Evolutionary conservation across 306 rosid genomes (phyloP), one percentile per base, ranked within the genome.

Genomic region (Trifolium fragiferum): DNA sequence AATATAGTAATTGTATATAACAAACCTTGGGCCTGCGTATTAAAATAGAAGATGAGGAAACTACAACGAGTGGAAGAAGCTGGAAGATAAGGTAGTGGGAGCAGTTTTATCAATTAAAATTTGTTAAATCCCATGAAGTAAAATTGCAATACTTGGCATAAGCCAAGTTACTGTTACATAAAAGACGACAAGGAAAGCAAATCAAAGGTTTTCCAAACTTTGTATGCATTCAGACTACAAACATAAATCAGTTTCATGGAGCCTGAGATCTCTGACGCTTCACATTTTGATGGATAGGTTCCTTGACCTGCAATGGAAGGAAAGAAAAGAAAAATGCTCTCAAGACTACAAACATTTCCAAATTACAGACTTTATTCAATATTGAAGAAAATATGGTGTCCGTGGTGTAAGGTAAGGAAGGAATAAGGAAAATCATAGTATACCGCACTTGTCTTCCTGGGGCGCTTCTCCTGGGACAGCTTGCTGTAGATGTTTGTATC

Each of bases 361-460:
- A n/a, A 73, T 58, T 57, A 75, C 59, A 5, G 73, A 27, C 47
- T 62, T 67, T 0, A 23, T 50, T 63, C 41, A 43, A 38, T n/a
- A 70, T 49, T n/a, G 47, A 71, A 71, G 62, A 54, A 41, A 72
- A 21, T 70, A 53, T 64, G 46, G 46, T 38, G 25, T 53, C 72
- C 4, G n/a, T n/a, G n/a, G 3, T 38, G 25, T 12, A 78, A 60
- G 49, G 19, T n/a, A n/a, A 10, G n/a, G n/a, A 78, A 68, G 54
- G 76, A 43, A 70, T 38, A 43, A 64, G 65, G 83, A 66, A 75
- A 70, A 50, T 62, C 41, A 44, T 21, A 43, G 60, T 65, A 43
- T 90, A 94, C 99, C 80, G 83, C 89, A 97, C 99, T 92, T 54
- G 96, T 77, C 84, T 94, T 94, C 86, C 99, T 87, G 50, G 87